Conservation (phyloP, 805 yeast genomes). For the Myxozyma nipponensis region DNA sequence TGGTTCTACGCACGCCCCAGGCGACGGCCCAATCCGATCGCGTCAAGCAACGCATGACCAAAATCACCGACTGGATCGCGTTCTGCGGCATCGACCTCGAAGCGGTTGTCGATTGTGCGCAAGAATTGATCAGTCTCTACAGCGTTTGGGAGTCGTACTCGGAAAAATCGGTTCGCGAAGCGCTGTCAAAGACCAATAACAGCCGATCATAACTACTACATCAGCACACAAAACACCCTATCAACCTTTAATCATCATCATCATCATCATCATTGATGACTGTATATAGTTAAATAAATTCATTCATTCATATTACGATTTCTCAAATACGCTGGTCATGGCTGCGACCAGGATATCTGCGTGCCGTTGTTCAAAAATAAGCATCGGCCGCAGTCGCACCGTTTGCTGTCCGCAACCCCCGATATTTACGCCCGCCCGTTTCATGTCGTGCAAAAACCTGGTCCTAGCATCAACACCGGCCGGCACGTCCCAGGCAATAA, state of each 20-base stretch:
- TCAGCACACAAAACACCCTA: no score
- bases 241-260: no score
- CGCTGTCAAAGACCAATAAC: constrained; percentile 10
- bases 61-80: constrained; percentile 64
- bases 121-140: constrained; percentile 75
- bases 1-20: constrained; percentile 48
- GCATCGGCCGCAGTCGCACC: constrained; percentile 72
- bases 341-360: constrained; percentile 60
- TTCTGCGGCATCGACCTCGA: constrained; percentile 71
- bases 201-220: no score
- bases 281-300: neutral
- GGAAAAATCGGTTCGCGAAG: constrained; percentile 48
- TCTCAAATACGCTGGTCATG: constrained; percentile 39
- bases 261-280: neutral
- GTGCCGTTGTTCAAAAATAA: constrained; percentile 74
- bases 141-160: constrained; percentile 85
- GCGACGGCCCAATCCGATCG: constrained; percentile 29
- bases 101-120: constrained; percentile 75
- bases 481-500: constrained; percentile 70
- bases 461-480: constrained; percentile 55
- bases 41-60: constrained; percentile 47
- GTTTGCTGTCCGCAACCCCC: constrained; percentile 82
- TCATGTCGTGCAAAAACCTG: constrained; percentile 56
- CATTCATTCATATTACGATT: neutral
- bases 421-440: constrained; percentile 64